These are phyloP conservation scores for Pulveroboletus sp. DNA, from an alignment of 1,284 basidiomycete genomes.

Conservation along the genomic window DNA sequence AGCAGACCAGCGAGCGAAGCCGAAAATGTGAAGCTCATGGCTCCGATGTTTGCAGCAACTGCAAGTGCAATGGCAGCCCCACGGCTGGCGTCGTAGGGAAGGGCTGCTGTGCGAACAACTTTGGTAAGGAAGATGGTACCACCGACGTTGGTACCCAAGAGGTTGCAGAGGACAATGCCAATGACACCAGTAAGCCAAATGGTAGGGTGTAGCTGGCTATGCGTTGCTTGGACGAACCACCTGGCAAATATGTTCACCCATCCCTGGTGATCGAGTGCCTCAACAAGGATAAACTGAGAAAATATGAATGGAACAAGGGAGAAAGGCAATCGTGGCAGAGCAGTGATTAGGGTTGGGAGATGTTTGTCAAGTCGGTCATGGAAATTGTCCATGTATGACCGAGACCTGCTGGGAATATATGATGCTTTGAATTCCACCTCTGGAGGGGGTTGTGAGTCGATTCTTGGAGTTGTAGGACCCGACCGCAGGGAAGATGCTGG, in stretches of 20 bases:
- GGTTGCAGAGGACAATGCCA: constrained; percentile 80
- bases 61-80: constrained; percentile 62
- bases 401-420: constrained; percentile 13
- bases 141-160: constrained; percentile 94
- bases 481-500: too few relatives aligned
- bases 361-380: constrained; percentile 35
- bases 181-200: constrained; percentile 59
- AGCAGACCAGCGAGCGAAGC: constrained; percentile 89
- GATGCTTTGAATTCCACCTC: not conserved
- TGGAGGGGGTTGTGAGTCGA: not conserved
- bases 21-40: constrained; percentile 87
- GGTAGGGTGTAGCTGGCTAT: constrained; percentile 48
- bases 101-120: constrained; percentile 39
- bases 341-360: constrained; percentile 79
- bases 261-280: constrained; percentile 78
- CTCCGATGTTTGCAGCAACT: constrained; percentile 87
- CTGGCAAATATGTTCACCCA: constrained; percentile 88
- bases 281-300: constrained; percentile 93
- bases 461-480: not conserved
- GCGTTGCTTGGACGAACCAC: constrained; percentile 59
- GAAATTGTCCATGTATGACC: constrained; percentile 23
- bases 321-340: constrained; percentile 74
- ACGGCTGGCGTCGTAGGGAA: constrained; percentile 26
- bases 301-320: constrained; percentile 90
- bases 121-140: constrained; percentile 87